Evolutionary conservation across 371 early-diverging fungal species (phyloP).

Genomic region (Mucor velutinosus): DNA sequence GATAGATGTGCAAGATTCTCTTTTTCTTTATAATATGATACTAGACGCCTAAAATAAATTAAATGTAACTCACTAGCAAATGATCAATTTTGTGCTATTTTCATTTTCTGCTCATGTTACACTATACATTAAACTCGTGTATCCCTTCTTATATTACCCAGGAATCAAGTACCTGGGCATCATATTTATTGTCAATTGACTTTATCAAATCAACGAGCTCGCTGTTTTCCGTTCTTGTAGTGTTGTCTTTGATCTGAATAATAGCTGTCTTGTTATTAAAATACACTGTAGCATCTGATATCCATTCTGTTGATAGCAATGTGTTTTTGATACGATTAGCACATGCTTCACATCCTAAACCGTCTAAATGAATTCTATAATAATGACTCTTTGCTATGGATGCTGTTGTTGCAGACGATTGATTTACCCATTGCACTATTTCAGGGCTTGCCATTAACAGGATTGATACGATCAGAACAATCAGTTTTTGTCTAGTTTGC

Average conservation of each 20-base stretch:
- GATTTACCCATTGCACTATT: constrained; percentile 29
- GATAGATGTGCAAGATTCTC: not conserved
- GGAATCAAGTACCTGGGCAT: constrained; percentile 17
- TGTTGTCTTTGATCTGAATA: constrained; percentile 1
- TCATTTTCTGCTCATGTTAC: constrained; percentile 3
- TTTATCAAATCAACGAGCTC: constrained; percentile 2
- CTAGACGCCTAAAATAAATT: constrained; percentile 6
- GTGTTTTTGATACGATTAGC: constrained; percentile 49
- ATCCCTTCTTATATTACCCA: constrained; percentile 3
- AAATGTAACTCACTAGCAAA: constrained; percentile 7
- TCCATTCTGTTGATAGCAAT: constrained; percentile 26
- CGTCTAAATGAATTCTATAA: constrained; percentile 43
- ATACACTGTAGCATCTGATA: constrained; percentile 38
- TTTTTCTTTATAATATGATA: not conserved
- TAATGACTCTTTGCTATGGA: not conserved
- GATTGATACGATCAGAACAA: constrained; percentile 19
- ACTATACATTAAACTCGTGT: constrained; percentile 7
- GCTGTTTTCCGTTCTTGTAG: not conserved
- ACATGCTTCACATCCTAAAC: constrained; percentile 56
- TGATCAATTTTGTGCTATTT: constrained; percentile 16
- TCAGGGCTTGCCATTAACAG: constrained; percentile 41
- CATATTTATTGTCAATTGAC: constrained; percentile 21
- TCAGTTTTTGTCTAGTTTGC: constrained; percentile 1
- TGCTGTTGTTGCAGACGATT: not conserved
- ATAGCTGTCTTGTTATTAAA: constrained; percentile 42